Evolutionary conservation across 2,329 filamentous ascomycete species (phyloP), one percentile per base, ranked within the genome.

Genomic region (Hysterium pulicare): DNA sequence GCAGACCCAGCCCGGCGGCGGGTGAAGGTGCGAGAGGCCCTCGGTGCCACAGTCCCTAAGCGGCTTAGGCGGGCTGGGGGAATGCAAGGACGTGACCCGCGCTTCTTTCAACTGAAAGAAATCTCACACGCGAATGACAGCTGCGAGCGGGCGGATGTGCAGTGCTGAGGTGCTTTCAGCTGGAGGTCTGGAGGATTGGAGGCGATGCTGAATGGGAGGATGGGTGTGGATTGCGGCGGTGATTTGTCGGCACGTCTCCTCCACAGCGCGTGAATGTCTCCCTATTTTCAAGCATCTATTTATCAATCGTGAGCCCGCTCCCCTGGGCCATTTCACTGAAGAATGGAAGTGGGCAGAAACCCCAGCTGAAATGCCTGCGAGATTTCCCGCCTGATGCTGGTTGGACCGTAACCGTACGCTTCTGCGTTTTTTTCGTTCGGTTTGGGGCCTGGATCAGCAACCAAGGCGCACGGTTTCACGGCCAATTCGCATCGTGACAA

Each of bases 81-180:
- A 38, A 40, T 35, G 41, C 45, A 47, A 47, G 41, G 45, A 37
- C n/a, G n/a, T n/a, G n/a, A n/a, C n/a, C n/a, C n/a, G n/a, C n/a
- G n/a, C 40, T 19, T 23, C 24, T 32, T 26, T 20, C 33, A 24
- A 44, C 13, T 17, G 22, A 38, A 22, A 28, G 36, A 22, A 16
- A n/a, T n/a, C 6, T 11, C 16, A 10, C 33, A 37, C 33, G 40
- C 36, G 41, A 44, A 26, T 34, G 24, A 40, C 41, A 39, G 42
- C 37, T 41, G 42, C 22, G 22, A 10, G 31, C 22, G 30, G 31
- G 28, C 28, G 20, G 17, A 4, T 5, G 38, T 13, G 9, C 26
- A 33, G 35, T 20, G 13, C 10, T 17, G 23, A 32, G 16, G 35
- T 20, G 23, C 34, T 34, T 23, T 28, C 23, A 20, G 40, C 19